Percentiles rank a stretch among this genome's conserved stretches.
phyloP scores from a whole-genome alignment of 2,329 filamentous ascomycete genomes.

The Fusarium sp. region DNA sequence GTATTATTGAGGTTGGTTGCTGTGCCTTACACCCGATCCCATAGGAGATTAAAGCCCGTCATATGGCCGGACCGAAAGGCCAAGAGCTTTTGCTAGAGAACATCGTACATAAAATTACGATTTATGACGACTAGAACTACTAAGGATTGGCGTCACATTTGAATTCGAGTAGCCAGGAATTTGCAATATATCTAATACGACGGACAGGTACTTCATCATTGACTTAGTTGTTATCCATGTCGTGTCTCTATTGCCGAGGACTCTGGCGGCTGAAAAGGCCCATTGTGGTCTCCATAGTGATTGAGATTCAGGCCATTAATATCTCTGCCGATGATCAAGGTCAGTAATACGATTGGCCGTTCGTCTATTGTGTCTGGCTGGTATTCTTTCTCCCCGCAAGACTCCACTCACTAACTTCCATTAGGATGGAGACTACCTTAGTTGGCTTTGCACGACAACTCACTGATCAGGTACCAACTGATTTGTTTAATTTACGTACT shows the following conservation, averaged over 20 bases:
- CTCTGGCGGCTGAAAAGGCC: conserved; percentile 8
- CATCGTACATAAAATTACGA: conserved; percentile 13
- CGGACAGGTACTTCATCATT: conserved; percentile 5
- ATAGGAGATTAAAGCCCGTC: neutral
- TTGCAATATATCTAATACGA: neutral
- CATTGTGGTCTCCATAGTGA: conserved; percentile 33
- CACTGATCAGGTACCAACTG: conserved; percentile 11
- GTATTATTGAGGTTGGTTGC: neutral
- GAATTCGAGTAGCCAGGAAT: neutral
- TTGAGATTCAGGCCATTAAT: conserved; percentile 33
- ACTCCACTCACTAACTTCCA: conserved; percentile 6
- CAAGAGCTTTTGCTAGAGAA: neutral
- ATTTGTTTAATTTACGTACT: conserved; percentile 13
- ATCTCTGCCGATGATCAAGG: conserved; percentile 31
- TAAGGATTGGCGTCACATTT: neutral
- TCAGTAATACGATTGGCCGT: conserved; percentile 19
- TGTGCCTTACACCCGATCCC: conserved; percentile 3
- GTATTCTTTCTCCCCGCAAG: conserved; percentile 1
- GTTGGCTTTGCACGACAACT: neutral
- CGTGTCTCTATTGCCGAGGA: neutral
- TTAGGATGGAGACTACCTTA: neutral
- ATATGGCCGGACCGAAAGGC: neutral
- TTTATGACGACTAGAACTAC: neutral
- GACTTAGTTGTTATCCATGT: neutral
- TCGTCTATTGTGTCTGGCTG: neutral